phyloP scores from a whole-genome alignment of 2,329 filamentous ascomycete species.

The Bretziella fagacearum region DNA sequence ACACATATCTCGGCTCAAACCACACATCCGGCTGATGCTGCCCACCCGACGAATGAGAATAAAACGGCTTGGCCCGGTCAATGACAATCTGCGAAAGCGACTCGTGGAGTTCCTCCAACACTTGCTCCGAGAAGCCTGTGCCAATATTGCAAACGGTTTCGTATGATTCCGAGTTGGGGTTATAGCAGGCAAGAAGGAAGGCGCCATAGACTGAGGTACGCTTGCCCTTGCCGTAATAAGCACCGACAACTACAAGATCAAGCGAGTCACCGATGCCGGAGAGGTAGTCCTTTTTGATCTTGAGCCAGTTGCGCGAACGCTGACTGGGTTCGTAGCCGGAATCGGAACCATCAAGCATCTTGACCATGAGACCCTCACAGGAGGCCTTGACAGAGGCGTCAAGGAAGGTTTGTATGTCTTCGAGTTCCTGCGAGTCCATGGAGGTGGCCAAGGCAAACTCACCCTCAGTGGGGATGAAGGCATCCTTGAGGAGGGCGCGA shows the following conservation, averaged over 20 bases:
- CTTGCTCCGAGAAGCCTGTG: conserved; percentile 87
- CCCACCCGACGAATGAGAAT: conserved; percentile 62
- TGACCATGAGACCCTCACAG: conserved; percentile 97
- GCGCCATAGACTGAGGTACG: conserved; percentile 90
- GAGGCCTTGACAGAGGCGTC: conserved; percentile 92
- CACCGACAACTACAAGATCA: conserved; percentile 86
- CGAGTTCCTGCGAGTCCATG: conserved; percentile 74
- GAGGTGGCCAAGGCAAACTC: conserved; percentile 82
- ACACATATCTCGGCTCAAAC: conserved; percentile 89
- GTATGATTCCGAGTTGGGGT: conserved; percentile 60
- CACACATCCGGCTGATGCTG: conserved; percentile 97
- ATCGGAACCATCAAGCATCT: conserved; percentile 90
- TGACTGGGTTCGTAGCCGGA: conserved; percentile 94
- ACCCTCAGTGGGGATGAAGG: conserved; percentile 66
- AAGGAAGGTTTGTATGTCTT: conserved; percentile 81
- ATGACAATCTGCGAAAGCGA: conserved; percentile 64
- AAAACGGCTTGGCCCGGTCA: conserved; percentile 85
- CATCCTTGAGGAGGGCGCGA: conserved; percentile 52
- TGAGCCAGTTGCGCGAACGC: conserved; percentile 94
- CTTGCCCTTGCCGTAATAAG: conserved; percentile 88
- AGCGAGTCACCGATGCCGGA: conserved; percentile 86
- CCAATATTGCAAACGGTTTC: conserved; percentile 98
- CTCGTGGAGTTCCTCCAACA: conserved; percentile 72
- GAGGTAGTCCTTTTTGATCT: conserved; percentile 98
- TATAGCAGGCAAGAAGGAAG: conserved; percentile 90